phyloP scores from a whole-genome alignment of 169 alveolate species.

The Cyclospora cayetanensis region DNA sequence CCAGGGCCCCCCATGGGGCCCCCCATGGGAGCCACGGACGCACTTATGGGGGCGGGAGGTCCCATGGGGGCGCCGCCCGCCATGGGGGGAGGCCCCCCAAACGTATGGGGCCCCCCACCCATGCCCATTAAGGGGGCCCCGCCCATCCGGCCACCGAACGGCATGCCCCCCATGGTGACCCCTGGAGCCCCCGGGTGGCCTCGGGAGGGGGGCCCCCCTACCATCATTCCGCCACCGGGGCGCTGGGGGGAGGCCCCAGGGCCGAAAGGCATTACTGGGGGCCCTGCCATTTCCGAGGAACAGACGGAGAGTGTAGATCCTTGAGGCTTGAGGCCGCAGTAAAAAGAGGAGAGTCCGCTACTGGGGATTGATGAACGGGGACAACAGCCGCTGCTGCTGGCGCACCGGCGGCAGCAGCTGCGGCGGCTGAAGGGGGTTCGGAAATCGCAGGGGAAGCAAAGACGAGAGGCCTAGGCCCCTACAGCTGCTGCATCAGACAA shows the following conservation, averaged over 20 bases:
- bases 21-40: conserved; percentile 14
- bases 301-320: background rate
- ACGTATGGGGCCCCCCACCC: background rate
- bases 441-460: background rate
- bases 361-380: background rate
- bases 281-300: background rate
- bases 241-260: conserved; percentile 6
- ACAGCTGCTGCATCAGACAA: background rate
- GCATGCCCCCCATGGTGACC: background rate
- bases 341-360: background rate
- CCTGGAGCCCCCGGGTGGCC: background rate
- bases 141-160: background rate
- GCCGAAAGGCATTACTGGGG: background rate
- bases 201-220: background rate
- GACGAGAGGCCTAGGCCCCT: too few species aligned
- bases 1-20: conserved; percentile 47
- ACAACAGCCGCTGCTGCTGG: conserved; percentile 13
- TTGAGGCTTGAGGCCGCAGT: background rate
- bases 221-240: background rate
- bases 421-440: background rate
- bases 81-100: conserved; percentile 7
- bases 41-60: conserved; percentile 12
- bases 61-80: conserved; percentile 7
- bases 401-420: background rate
- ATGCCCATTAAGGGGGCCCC: conserved; percentile 18